A percentile compares a stretch with the other conserved stretches of the same genome.
phyloP scores from a whole-genome alignment of 306 rosid species.

The Quercus cerris region DNA sequence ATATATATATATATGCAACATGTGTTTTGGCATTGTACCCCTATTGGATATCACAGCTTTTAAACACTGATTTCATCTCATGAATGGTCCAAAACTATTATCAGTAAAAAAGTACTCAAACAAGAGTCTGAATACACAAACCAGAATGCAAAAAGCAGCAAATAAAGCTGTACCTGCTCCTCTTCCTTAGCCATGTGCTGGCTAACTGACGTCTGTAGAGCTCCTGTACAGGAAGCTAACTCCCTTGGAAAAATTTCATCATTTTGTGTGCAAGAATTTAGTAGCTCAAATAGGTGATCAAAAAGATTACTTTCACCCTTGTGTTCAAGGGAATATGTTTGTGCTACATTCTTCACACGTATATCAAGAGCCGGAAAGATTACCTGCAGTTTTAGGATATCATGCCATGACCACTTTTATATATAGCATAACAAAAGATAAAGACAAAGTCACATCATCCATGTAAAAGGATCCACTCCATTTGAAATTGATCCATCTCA shows the following conservation, averaged over 20 bases:
- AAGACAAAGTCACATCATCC: constrained; percentile 6
- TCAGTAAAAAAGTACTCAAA: background rate
- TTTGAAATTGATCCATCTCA: too few relatives aligned
- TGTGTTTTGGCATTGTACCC: too few relatives aligned
- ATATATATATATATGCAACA: too few relatives aligned
- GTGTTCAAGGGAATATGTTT: constrained; percentile 97
- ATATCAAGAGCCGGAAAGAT: constrained; percentile 96
- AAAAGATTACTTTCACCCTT: constrained; percentile 92
- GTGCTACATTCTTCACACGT: constrained; percentile 99
- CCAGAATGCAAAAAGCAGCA: constrained; percentile 10
- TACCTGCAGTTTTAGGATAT: constrained; percentile 56
- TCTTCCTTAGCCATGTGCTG: constrained; percentile 99
- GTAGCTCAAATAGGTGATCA: constrained; percentile 77
- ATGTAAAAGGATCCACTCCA: too few relatives aligned
- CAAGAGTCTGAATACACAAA: background rate
- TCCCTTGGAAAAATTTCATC: constrained; percentile 85
- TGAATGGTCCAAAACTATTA: background rate
- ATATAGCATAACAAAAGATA: constrained; percentile 15
- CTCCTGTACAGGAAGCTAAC: constrained; percentile 94
- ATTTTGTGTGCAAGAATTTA: constrained; percentile 53
- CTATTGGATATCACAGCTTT: background rate
- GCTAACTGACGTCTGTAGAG: constrained; percentile 83
- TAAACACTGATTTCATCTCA: background rate
- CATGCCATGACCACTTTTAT: constrained; percentile 21
- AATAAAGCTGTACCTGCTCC: constrained; percentile 74